Base-by-base conservation (phyloP, 148 eudicot species). In the Nepenthes gracilis region DNA sequence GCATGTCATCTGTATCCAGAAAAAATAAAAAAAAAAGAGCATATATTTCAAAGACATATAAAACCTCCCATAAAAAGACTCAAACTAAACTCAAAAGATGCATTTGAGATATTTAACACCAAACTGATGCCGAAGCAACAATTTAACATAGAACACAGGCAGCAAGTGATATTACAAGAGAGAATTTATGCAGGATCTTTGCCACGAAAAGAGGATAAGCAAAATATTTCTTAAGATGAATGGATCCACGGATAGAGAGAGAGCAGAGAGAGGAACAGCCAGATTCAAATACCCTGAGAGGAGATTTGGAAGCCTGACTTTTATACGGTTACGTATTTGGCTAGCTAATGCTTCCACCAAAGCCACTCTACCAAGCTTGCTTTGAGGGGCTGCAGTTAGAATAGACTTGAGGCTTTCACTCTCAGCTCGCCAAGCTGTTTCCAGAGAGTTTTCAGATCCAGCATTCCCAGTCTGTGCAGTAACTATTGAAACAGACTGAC, bases 401-500 rank as follows among this genome's bases (percentile, higher is more conserved):
- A 86, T 93, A 23, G 96, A 88, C 78, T 93, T 93, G 23, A 93
- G 77, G 60, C 95, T 86, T 72, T 93, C 99, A 75, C 84, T 86
- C 83, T 93, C 99, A 72, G 95, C 99, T 55, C 87, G 87, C 99
- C 96, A 93, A 61, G 99, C 99, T 72, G 96, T 84, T 80, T 88
- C 96, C 43, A 93, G 68, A 33, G 99, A 89, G 77, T 75, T 86
- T 63, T 93, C 96, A 33, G 95, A 76, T 60, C 96, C 96, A 73
- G 79, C 78, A 66, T 60, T 83, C 65, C 96, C 96, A 11, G 99
- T 81, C 64, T 85, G 91, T 6, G 96, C 84, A 33, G 96, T 84
- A 50, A 96, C 95, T 65, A 93, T 88, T 47, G 99, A 74, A 70
- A 93, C 99, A 61, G 96, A 86, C 69, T 93, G 99, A 60, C 99